Conservation (phyloP, 768 basidiomycete species). For the Daedaleopsis sinensis region DNA sequence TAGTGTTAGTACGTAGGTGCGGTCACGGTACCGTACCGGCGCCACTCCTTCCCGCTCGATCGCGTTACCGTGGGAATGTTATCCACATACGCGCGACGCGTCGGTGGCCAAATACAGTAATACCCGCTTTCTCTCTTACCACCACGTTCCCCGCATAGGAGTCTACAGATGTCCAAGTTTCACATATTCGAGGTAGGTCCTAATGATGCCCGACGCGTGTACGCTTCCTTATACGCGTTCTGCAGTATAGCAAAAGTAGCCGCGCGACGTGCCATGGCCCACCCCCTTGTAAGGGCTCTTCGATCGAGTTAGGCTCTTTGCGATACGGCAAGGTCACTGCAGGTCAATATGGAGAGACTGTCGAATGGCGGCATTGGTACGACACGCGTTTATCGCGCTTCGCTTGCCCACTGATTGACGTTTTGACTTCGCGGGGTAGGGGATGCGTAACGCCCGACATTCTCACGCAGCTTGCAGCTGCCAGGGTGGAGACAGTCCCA, state of each 20-base stretch:
- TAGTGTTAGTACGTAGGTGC: too few relatives aligned
- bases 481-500: constrained; percentile 43
- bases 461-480: constrained; percentile 49
- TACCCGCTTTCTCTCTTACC: constrained; percentile 8
- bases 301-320: constrained; percentile 57
- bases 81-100: constrained; percentile 13
- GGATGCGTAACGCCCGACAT: constrained; percentile 70
- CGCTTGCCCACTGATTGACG: constrained; percentile 2
- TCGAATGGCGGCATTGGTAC: constrained; percentile 81
- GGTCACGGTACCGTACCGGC: too few relatives aligned
- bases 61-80: constrained; percentile 15
- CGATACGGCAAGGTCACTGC: constrained; percentile 61
- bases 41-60: background rate
- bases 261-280: constrained; percentile 72
- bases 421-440: constrained; percentile 40
- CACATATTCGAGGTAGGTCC: constrained; percentile 32
- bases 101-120: constrained; percentile 13
- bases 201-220: background rate
- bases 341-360: constrained; percentile 57
- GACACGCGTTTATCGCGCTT: constrained; percentile 19
- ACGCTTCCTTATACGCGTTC: background rate
- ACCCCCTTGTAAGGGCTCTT: constrained; percentile 56
- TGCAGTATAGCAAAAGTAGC: constrained; percentile 72
- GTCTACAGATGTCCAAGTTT: constrained; percentile 23
- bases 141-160: background rate